Evolutionary conservation across 1,139 yeast genomes (phyloP).

Genomic region (Scheffersomyces quercinus): DNA sequence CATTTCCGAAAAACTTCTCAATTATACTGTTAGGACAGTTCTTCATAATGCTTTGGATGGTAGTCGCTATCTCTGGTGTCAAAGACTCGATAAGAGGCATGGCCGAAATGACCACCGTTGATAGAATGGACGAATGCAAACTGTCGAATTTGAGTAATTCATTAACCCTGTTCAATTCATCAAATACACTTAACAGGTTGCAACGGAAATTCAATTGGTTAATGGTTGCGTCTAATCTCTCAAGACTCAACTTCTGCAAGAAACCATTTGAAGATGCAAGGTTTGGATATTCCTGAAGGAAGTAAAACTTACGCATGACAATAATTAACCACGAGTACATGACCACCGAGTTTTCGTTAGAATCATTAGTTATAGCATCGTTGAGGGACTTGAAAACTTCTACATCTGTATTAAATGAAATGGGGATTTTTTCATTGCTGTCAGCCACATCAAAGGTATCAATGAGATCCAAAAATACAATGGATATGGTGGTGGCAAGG

Average conservation of each 20-base stretch:
- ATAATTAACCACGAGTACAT: constrained; percentile 74
- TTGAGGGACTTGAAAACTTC: constrained; percentile 42
- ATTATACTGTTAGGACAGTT: constrained; percentile 58
- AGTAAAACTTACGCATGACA: constrained; percentile 53
- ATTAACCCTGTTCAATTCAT: constrained; percentile 43
- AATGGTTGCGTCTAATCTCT: constrained; percentile 20
- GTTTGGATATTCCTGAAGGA: constrained; percentile 42
- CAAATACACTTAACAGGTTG: constrained; percentile 48
- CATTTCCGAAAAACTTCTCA: constrained; percentile 57
- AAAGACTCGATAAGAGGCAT: constrained; percentile 61
- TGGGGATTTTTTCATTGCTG: constrained; percentile 1
- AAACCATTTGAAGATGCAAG: constrained; percentile 6
- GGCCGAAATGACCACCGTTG: constrained; percentile 58
- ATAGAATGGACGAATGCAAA: constrained; percentile 57
- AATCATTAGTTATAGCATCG: constrained; percentile 27
- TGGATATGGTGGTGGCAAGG: constrained; percentile 48
- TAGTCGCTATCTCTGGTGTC: constrained; percentile 53
- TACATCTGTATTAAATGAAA: constrained; percentile 43
- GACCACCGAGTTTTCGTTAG: constrained; percentile 47
- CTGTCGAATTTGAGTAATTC: constrained; percentile 49
- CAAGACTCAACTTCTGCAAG: constrained; percentile 17
- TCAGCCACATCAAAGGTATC: constrained; percentile 33
- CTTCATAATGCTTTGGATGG: constrained; percentile 51
- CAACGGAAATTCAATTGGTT: constrained; percentile 45
- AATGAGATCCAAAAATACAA: constrained; percentile 57